These are phyloP conservation scores for Haplographium delicatum DNA, from an alignment of 495 filamentous ascomycete genomes.

Conservation along the genomic window DNA sequence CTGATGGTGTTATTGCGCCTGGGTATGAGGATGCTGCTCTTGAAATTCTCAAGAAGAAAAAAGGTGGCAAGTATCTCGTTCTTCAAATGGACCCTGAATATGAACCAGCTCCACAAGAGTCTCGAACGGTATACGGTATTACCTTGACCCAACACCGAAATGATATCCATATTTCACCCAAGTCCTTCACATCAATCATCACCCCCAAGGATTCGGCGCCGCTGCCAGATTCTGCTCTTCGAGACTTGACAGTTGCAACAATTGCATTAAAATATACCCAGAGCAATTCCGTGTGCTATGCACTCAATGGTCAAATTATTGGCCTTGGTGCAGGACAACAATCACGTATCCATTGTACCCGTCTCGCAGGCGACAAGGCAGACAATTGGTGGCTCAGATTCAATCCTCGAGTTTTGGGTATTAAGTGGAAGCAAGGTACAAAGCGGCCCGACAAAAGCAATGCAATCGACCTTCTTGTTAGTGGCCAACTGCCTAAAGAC, in stretches of 20 bases:
- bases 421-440: conserved; percentile 95
- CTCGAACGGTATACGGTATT: conserved; percentile 82
- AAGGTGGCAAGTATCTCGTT: conserved; percentile 93
- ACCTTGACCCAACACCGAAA: conserved; percentile 85
- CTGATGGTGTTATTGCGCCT: conserved; percentile 91
- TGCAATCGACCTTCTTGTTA: conserved; percentile 91
- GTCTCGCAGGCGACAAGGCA: conserved; percentile 96
- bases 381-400: conserved; percentile 99
- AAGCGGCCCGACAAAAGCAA: conserved; percentile 98
- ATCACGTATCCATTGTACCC: conserved; percentile 95
- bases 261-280: conserved; percentile 98
- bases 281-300: conserved; percentile 98
- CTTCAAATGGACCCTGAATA: conserved; percentile 91
- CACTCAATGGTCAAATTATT: conserved; percentile 88
- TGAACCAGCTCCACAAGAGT: conserved; percentile 69
- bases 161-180: conserved; percentile 77
- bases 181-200: conserved; percentile 79
- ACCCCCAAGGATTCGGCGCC: conserved; percentile 68
- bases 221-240: conserved; percentile 74
- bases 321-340: conserved; percentile 96
- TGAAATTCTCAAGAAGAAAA: conserved; percentile 94
- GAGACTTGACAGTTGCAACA: conserved; percentile 91
- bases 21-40: conserved; percentile 78
- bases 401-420: conserved; percentile 75
- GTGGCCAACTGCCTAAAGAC: conserved; percentile 73